Conservation (phyloP, 257 asterid genomes). For the Solanum paucissectum region DNA sequence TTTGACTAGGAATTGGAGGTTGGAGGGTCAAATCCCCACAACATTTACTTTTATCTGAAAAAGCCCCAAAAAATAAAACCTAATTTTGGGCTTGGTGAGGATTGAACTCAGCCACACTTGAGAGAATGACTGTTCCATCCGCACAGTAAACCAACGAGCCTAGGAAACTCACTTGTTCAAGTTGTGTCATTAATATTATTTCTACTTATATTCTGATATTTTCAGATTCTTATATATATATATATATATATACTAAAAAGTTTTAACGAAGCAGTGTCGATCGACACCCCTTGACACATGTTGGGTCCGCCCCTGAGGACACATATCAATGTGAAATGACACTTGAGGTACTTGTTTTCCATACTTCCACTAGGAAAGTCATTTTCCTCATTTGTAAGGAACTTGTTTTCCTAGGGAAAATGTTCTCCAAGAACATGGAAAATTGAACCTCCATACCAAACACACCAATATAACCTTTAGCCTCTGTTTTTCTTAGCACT, state of each 20-base stretch:
- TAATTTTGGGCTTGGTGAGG: not conserved
- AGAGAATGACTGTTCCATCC: not conserved
- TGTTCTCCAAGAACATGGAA: not conserved
- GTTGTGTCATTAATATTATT: not conserved
- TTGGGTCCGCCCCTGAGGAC: not conserved
- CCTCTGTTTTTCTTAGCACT: not conserved
- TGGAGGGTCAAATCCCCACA: not conserved
- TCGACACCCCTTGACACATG: not conserved
- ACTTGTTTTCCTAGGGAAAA: not conserved
- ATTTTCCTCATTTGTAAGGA: not conserved
- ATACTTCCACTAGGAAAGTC: not conserved
- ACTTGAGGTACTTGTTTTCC: not conserved
- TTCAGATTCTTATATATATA: not conserved
- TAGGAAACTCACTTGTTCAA: not conserved
- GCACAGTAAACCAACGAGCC: not conserved
- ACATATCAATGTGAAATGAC: not conserved
- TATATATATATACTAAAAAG: no score
- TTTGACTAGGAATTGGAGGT: not conserved
- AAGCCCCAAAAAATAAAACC: not conserved
- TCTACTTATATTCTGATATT: no score
- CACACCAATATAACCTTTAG: not conserved
- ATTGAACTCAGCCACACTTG: not conserved
- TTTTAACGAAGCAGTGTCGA: not conserved
- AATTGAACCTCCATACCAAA: not conserved
- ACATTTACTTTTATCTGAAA: not conserved